These are phyloP conservation scores for Chlorella sp. DNA, from an alignment of 139 green algal species.

Conservation along the genomic window DNA sequence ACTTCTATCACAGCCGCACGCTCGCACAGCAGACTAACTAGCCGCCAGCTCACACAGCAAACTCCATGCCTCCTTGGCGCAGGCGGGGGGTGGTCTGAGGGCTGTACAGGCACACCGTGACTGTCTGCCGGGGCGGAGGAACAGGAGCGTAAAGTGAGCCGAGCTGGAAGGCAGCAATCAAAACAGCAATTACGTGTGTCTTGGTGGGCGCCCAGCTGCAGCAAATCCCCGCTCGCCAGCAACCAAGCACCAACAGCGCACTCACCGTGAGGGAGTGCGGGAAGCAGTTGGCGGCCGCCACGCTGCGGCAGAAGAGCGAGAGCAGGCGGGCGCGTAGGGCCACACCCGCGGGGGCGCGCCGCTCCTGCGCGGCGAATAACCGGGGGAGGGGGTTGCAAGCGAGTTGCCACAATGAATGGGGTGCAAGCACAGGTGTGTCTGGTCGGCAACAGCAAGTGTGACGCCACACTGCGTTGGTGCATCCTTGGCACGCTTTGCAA, in stretches of 20 bases:
- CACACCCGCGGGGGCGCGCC: constrained; percentile 41
- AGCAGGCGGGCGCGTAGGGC: constrained; percentile 56
- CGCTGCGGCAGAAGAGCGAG: constrained; percentile 66
- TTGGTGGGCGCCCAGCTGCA: no score
- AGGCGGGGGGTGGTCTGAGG: constrained; percentile 54
- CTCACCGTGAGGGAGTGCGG: constrained; percentile 65
- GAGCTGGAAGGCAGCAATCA: no score
- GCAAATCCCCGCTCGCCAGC: neutral
- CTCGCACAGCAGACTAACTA: no score
- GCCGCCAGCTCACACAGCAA: constrained; percentile 68
- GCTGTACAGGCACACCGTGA: constrained; percentile 68
- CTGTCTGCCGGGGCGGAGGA: constrained; percentile 39
- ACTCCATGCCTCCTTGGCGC: constrained; percentile 86
- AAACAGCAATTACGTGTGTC: neutral
- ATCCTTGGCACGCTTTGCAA: no score
- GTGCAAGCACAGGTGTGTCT: no score
- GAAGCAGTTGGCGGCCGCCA: constrained; percentile 83
- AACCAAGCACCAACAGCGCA: neutral
- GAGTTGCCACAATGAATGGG: no score
- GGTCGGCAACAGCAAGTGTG: no score
- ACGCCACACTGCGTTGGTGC: no score
- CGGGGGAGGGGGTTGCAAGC: no score
- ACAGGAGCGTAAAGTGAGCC: no score
- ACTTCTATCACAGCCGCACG: no score
- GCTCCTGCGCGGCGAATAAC: constrained; percentile 11